Percentiles rank a stretch among this genome's conserved stretches.
Conservation (phyloP, 768 basidiomycete species). For the Boletus reticuloceps region DNA sequence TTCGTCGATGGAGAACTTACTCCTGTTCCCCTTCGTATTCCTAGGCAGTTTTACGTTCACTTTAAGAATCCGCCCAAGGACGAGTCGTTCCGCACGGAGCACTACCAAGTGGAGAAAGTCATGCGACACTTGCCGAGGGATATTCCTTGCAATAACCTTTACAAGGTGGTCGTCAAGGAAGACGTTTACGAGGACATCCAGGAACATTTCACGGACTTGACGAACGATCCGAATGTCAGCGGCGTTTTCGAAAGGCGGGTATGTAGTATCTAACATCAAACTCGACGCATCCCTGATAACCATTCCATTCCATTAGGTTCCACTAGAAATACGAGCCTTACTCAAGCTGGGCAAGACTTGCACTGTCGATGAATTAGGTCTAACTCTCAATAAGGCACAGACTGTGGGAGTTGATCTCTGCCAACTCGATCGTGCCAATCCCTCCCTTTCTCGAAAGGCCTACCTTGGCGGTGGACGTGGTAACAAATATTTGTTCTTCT, state of each 20-base stretch:
- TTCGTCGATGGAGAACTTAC: slow-evolving; percentile 76
- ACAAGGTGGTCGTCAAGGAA: slow-evolving; percentile 80
- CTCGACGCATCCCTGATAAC: background rate
- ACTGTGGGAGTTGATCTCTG: slow-evolving; percentile 78
- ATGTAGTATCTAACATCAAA: background rate
- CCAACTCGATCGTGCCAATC: slow-evolving; percentile 67
- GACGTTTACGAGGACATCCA: slow-evolving; percentile 80
- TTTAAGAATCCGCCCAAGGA: slow-evolving; percentile 66
- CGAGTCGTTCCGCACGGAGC: slow-evolving; percentile 64
- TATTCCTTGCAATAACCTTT: slow-evolving; percentile 73
- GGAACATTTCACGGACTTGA: slow-evolving; percentile 89
- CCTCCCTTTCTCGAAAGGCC: slow-evolving; percentile 55
- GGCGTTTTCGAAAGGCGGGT: slow-evolving; percentile 95
- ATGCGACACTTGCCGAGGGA: slow-evolving; percentile 78
- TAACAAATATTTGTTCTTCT: slow-evolving; percentile 82
- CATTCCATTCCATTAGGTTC: slow-evolving; percentile 50
- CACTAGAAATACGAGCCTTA: slow-evolving; percentile 77
- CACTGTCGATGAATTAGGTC: slow-evolving; percentile 55
- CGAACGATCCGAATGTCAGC: slow-evolving; percentile 92
- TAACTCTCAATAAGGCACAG: slow-evolving; percentile 81
- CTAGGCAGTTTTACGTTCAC: slow-evolving; percentile 92
- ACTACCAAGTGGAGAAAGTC: slow-evolving; percentile 72
- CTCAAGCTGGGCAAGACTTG: slow-evolving; percentile 86
- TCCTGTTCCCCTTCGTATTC: slow-evolving; percentile 79
- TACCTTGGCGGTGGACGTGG: slow-evolving; percentile 74